phyloP scores from a whole-genome alignment of 2,329 filamentous ascomycete genomes.

The Gyromitra esculenta region DNA sequence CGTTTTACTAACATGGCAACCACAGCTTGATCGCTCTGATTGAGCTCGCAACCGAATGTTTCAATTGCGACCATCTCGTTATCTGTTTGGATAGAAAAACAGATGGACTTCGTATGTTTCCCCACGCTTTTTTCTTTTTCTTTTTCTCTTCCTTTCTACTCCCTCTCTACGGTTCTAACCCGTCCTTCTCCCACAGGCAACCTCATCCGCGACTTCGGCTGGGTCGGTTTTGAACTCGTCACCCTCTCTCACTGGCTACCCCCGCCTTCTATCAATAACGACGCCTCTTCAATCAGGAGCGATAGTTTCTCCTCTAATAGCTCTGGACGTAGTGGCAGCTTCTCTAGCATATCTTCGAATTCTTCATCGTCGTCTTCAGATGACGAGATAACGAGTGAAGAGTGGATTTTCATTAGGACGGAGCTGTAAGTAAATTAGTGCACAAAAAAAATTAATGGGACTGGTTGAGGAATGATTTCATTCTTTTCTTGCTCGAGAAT shows the following conservation, averaged over 20 bases:
- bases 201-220: conserved; percentile 83
- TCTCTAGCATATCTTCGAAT: conserved; percentile 51
- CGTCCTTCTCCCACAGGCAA: conserved; percentile 58
- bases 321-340: conserved; percentile 50
- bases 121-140: conserved; percentile 14
- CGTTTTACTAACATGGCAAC: conserved; percentile 35
- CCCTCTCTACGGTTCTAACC: conserved; percentile 17
- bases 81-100: conserved; percentile 82
- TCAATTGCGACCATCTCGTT: conserved; percentile 80
- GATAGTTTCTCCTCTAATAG: conserved; percentile 48
- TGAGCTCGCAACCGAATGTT: conserved; percentile 80
- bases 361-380: conserved; percentile 55
- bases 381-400: conserved; percentile 74
- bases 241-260: conserved; percentile 80
- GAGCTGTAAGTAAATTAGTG: conserved; percentile 69
- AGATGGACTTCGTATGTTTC: conserved; percentile 62
- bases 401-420: conserved; percentile 89
- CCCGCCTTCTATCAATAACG: conserved; percentile 44
- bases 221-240: conserved; percentile 88
- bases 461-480: conserved; percentile 22
- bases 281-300: conserved; percentile 47
- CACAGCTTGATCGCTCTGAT: conserved; percentile 85
- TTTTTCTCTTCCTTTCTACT: too few species aligned
- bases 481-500: conserved; percentile 36
- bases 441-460: conserved; percentile 43